A percentile compares a stretch with the other conserved stretches of the same genome.
Evolutionary conservation across 108 stramenopile species (phyloP).

Genomic region (Conticribra guillardii): DNA sequence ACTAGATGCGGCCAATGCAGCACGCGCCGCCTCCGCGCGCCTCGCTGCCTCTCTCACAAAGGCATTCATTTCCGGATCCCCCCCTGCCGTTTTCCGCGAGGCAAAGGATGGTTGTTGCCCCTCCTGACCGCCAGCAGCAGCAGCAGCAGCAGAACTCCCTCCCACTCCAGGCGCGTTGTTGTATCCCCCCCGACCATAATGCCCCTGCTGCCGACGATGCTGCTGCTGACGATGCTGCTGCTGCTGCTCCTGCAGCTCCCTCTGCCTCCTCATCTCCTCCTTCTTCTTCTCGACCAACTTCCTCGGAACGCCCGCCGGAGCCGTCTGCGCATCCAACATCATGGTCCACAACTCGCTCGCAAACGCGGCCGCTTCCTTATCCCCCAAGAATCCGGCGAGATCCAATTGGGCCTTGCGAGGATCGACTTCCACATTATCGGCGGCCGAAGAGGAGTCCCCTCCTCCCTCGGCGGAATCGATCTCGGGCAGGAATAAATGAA

Average conservation of each 20-base stretch:
- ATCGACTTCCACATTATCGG: constrained; percentile 51
- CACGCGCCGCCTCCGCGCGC: constrained; percentile 61
- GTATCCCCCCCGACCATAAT: neutral
- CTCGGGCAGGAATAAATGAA: constrained; percentile 82
- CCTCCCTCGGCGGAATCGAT: constrained; percentile 8
- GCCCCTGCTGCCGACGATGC: constrained; percentile 17
- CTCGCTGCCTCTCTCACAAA: constrained; percentile 61
- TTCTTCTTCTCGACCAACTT: constrained; percentile 85
- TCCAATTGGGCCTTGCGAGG: constrained; percentile 82
- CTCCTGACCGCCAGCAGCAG: too few relatives aligned
- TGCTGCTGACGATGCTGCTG: constrained; percentile 23
- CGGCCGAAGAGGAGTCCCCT: neutral
- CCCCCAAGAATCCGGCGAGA: constrained; percentile 82
- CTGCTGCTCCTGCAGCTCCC: constrained; percentile 32
- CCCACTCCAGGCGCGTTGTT: neutral
- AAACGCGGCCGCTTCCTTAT: constrained; percentile 74
- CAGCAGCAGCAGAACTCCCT: neutral
- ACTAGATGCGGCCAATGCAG: constrained; percentile 24
- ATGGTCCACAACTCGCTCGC: constrained; percentile 75
- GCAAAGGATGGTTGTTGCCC: too few relatives aligned
- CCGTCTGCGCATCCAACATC: constrained; percentile 77
- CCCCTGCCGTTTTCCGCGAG: too few relatives aligned
- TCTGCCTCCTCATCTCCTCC: constrained; percentile 61
- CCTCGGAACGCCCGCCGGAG: constrained; percentile 69
- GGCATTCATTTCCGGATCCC: constrained; percentile 53